Percentiles rank a stretch among this genome's conserved stretches.
Evolutionary conservation across 139 green algal species (phyloP).

Genomic region (Deuterostichococcus epilithicus): DNA sequence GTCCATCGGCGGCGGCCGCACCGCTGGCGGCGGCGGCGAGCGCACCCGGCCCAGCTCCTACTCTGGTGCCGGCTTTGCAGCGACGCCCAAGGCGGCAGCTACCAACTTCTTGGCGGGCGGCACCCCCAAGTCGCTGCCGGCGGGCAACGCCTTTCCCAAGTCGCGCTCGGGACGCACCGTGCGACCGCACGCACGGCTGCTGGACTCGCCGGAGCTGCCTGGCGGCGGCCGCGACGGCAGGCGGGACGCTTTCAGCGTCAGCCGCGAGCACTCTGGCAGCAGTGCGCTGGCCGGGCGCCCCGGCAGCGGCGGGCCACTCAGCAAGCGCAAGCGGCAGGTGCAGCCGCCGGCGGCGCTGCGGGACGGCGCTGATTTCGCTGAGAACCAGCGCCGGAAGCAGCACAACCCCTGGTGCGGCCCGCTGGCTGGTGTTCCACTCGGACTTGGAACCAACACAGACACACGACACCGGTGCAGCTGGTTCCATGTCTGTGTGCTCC

Average conservation of each 20-base stretch:
- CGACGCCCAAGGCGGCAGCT: not conserved
- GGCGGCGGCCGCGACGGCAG: not conserved
- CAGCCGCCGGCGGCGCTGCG: not conserved
- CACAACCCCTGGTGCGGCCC: conserved; percentile 53
- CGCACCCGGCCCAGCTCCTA: no score
- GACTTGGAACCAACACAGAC: no score
- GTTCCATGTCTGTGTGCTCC: not conserved
- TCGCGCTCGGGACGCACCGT: not conserved
- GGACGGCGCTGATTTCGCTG: not conserved
- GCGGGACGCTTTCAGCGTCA: no score
- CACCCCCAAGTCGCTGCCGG: not conserved
- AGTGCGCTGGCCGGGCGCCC: not conserved
- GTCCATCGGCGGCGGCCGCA: no score
- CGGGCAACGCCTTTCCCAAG: not conserved
- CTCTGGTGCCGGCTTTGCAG: not conserved
- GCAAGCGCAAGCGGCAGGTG: not conserved
- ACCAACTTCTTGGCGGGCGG: not conserved
- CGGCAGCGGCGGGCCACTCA: not conserved
- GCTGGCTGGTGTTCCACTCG: not conserved
- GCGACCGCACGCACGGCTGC: not conserved
- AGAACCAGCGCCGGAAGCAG: conserved; percentile 42
- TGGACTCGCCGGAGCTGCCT: not conserved
- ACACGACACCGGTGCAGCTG: not conserved
- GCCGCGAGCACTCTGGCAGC: no score
- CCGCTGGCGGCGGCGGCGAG: no score